Evolutionary conservation across 2,329 filamentous ascomycete genomes (phyloP).

Genomic region (Xylaria sp.): DNA sequence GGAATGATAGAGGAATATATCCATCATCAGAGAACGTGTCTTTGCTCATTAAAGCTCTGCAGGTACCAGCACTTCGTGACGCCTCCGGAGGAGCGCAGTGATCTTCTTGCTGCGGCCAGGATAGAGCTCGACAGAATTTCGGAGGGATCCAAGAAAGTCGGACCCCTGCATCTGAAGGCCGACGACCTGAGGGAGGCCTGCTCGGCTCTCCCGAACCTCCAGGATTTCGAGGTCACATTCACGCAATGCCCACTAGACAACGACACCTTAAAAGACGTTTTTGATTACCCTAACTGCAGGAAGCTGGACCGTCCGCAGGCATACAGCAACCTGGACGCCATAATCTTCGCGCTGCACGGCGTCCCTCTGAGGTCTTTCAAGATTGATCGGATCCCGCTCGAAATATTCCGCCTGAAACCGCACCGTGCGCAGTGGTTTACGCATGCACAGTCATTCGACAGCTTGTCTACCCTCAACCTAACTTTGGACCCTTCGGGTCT

Average conservation of each 20-base stretch:
- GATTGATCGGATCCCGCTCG: constrained; percentile 48
- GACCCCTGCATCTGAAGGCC: constrained; percentile 41
- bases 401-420: constrained; percentile 42
- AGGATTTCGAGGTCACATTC: constrained; percentile 45
- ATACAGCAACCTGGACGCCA: constrained; percentile 44
- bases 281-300: constrained; percentile 43
- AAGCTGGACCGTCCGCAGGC: constrained; percentile 44
- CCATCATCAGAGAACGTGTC: constrained; percentile 1
- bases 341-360: constrained; percentile 44
- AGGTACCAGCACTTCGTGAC: constrained; percentile 43
- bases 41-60: constrained; percentile 13
- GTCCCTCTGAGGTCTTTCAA: constrained; percentile 42
- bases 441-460: constrained; percentile 44
- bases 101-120: constrained; percentile 41
- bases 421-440: constrained; percentile 47
- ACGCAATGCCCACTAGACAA: constrained; percentile 45
- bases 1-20: not conserved
- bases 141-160: constrained; percentile 37
- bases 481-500: constrained; percentile 45
- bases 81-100: constrained; percentile 42
- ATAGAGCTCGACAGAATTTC: constrained; percentile 42
- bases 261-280: constrained; percentile 41
- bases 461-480: constrained; percentile 44
- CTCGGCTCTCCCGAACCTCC: constrained; percentile 44
- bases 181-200: constrained; percentile 44